Conservation (phyloP, 345 rosid species). For the Populus ilicifolia region DNA sequence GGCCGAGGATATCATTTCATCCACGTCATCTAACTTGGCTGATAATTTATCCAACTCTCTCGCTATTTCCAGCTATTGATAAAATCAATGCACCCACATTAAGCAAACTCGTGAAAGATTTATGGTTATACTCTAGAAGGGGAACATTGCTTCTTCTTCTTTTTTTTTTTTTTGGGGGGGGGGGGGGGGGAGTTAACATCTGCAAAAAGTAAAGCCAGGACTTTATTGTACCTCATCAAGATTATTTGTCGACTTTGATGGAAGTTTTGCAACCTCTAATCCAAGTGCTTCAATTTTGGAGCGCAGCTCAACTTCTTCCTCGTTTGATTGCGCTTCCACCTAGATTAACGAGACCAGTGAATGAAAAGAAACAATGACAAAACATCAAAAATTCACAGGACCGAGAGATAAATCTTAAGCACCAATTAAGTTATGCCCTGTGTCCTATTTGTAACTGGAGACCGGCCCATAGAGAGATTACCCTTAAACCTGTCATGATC, state of each 20-base stretch:
- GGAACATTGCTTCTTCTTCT: too few species aligned
- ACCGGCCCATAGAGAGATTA: background rate
- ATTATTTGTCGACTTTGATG: conserved; percentile 45
- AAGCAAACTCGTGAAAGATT: background rate
- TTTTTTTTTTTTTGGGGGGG: too few species aligned
- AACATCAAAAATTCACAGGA: background rate
- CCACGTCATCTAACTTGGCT: conserved; percentile 66
- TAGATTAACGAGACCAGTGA: conserved; percentile 8
- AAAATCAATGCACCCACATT: background rate
- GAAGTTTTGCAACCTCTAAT: conserved; percentile 70
- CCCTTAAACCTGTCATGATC: background rate
- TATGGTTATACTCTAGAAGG: too few species aligned
- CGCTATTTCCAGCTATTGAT: conserved; percentile 62
- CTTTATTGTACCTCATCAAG: conserved; percentile 50
- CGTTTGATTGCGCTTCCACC: conserved; percentile 75
- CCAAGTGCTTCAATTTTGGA: conserved; percentile 88
- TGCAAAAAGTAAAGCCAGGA: background rate
- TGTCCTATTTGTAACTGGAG: background rate
- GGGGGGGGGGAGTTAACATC: too few species aligned
- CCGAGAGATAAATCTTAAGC: background rate
- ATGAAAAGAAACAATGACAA: background rate
- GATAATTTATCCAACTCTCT: conserved; percentile 79
- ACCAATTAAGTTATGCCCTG: background rate
- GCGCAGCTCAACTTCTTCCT: conserved; percentile 78
- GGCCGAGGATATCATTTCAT: conserved; percentile 77